Conservation (phyloP, 1,284 basidiomycete species). For the Phylloporus sp. region DNA sequence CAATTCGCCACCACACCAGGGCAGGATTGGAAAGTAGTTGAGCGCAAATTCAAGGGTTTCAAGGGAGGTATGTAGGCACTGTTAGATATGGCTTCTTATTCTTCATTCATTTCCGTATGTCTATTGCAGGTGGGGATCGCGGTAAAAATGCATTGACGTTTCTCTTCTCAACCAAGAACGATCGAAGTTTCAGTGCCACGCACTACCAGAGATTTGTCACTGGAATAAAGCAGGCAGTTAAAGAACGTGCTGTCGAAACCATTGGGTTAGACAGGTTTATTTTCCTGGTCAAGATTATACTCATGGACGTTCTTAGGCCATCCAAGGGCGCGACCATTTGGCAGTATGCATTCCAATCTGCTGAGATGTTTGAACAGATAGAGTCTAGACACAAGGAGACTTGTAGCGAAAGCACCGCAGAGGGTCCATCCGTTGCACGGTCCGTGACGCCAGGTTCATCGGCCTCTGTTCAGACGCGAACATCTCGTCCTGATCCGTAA, state of each 20-base stretch:
- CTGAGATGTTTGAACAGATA: constrained; percentile 31
- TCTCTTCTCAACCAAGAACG: constrained; percentile 31
- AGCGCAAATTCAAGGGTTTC: constrained; percentile 31
- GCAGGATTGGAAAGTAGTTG: constrained; percentile 18
- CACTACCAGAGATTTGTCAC: constrained; percentile 32
- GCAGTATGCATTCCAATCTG: not conserved
- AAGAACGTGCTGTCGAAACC: not conserved
- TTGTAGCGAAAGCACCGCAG: constrained; percentile 1
- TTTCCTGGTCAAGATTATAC: not conserved
- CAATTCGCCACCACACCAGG: constrained; percentile 22
- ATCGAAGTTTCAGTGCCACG: constrained; percentile 27
- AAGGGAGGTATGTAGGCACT: constrained; percentile 28
- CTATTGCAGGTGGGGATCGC: constrained; percentile 27
- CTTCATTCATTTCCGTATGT: constrained; percentile 7
- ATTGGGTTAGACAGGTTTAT: constrained; percentile 26
- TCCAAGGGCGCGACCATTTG: constrained; percentile 27
- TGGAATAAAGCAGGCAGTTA: constrained; percentile 19
- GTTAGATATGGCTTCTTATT: not conserved
- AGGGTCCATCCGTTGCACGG: constrained; percentile 5
- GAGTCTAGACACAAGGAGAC: constrained; percentile 11
- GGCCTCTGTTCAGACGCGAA: constrained; percentile 23
- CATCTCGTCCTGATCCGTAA: constrained; percentile 25
- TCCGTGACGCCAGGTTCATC: constrained; percentile 32
- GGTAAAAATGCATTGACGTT: constrained; percentile 23
- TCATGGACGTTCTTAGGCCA: constrained; percentile 24